Percentiles rank a stretch among this genome's conserved stretches.
Conservation (phyloP, 2,329 filamentous ascomycete species). For the Penicillium oxalicum region DNA sequence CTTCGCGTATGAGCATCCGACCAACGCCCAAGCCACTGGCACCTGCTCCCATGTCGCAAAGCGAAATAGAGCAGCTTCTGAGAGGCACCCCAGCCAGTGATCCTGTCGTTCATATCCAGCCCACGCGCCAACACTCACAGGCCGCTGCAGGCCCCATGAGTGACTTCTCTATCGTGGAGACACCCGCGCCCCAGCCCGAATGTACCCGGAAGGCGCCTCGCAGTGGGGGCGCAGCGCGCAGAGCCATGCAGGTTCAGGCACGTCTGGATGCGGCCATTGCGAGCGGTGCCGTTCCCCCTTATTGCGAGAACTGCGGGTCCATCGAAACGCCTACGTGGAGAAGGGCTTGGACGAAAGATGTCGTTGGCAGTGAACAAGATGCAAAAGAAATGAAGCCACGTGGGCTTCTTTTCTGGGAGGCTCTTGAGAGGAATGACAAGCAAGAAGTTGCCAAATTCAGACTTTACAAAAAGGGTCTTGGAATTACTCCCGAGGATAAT, state of each 20-base stretch:
- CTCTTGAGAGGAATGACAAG: conserved; percentile 57
- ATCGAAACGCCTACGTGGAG: conserved; percentile 97
- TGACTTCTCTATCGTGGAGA: conserved; percentile 39
- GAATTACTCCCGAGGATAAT: conserved; percentile 53
- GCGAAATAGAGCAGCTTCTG: conserved; percentile 28
- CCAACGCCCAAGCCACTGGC: conserved; percentile 34
- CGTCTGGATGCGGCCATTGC: conserved; percentile 56
- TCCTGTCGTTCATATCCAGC: conserved; percentile 32
- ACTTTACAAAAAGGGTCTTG: conserved; percentile 67
- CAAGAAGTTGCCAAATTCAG: conserved; percentile 63
- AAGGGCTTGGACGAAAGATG: conserved; percentile 77
- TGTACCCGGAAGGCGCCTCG: conserved; percentile 31
- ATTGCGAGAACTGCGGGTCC: conserved; percentile 85
- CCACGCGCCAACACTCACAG: conserved; percentile 37
- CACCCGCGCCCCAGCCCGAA: conserved; percentile 28
- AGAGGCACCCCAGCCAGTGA: conserved; percentile 47
- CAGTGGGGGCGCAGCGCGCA: conserved; percentile 54
- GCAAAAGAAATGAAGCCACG: conserved; percentile 68
- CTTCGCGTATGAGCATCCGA: conserved; percentile 33
- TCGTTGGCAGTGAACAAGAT: conserved; percentile 62
- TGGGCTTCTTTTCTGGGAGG: conserved; percentile 66
- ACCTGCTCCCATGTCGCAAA: conserved; percentile 34
- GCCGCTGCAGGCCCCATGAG: conserved; percentile 43
- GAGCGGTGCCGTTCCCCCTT: conserved; percentile 80
- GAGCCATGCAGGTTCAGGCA: conserved; percentile 58